A percentile compares a stretch with the other conserved stretches of the same genome.
phyloP scores from a whole-genome alignment of 2,329 filamentous ascomycete genomes.

The Thelonectria blattea region DNA sequence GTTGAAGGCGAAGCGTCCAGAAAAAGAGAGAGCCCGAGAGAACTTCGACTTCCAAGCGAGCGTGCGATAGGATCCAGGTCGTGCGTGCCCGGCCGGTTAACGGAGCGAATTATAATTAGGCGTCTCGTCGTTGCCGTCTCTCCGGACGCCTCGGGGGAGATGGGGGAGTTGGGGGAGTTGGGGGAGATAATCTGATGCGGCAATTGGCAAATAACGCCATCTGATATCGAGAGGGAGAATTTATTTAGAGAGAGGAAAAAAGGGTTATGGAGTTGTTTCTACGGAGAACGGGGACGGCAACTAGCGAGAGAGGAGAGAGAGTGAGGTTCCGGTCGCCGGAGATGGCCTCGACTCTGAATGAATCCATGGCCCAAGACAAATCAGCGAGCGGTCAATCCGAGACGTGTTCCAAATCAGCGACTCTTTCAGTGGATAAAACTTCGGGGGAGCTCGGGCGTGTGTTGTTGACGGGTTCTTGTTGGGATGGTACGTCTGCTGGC shows the following conservation, averaged over 20 bases:
- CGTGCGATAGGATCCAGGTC: background rate
- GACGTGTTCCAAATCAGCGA: constrained; percentile 10
- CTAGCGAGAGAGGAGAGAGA: constrained; percentile 10
- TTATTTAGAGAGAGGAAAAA: too few relatives aligned
- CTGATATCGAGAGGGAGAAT: constrained; percentile 7
- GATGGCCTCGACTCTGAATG: background rate
- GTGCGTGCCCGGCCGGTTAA: constrained; percentile 36
- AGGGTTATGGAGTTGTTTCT: background rate
- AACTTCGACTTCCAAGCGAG: too few relatives aligned
- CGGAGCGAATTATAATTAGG: constrained; percentile 23
- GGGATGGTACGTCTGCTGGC: too few relatives aligned
- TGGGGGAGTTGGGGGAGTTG: constrained; percentile 3
- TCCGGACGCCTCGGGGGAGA: background rate
- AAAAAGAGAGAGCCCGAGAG: background rate
- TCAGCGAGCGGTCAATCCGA: constrained; percentile 19
- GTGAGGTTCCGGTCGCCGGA: constrained; percentile 35
- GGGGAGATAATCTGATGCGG: constrained; percentile 23
- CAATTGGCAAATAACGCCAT: constrained; percentile 29
- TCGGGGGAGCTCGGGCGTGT: constrained; percentile 3
- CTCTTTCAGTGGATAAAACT: constrained; percentile 10
- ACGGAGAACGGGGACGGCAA: constrained; percentile 6
- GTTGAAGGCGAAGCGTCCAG: background rate
- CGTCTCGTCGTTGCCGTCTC: background rate
- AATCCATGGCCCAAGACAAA: constrained; percentile 4
- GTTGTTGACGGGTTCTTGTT: background rate